phyloP scores from a whole-genome alignment of 148 eudicot genomes.

The Oxyria digyna region DNA sequence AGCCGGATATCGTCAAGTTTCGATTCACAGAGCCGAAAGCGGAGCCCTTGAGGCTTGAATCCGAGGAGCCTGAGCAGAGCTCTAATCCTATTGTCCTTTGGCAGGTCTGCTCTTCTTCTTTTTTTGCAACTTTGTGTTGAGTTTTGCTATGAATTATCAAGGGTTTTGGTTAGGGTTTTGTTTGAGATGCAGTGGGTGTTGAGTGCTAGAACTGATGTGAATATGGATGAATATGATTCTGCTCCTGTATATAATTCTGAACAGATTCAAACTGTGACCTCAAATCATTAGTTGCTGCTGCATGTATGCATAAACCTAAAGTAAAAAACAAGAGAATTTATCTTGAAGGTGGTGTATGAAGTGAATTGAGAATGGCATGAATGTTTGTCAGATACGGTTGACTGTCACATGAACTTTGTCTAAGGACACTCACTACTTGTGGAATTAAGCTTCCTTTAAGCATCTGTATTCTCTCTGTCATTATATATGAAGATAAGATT shows the following conservation, averaged over 20 bases:
- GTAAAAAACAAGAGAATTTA: not conserved
- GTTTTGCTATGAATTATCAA: not conserved
- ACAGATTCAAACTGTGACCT: not conserved
- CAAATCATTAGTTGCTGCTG: not conserved
- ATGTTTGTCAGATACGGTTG: no score
- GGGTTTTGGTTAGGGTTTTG: not conserved
- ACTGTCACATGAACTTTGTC: no score
- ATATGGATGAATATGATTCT: not conserved
- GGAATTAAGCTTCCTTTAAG: no score
- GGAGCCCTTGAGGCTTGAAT: conserved; percentile 23
- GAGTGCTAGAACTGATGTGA: not conserved
- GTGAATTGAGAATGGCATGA: not conserved
- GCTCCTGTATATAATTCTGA: not conserved
- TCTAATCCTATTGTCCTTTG: conserved; percentile 29
- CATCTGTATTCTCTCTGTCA: no score
- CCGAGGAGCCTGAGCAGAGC: conserved; percentile 18
- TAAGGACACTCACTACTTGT: no score
- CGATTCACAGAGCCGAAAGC: conserved; percentile 8
- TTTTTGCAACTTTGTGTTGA: not conserved
- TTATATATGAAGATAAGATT: no score
- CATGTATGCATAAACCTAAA: not conserved
- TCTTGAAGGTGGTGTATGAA: not conserved
- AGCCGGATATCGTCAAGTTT: conserved; percentile 23
- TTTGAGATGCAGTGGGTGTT: not conserved
- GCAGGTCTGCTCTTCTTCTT: conserved; percentile 15